Conservation (phyloP, 2,329 filamentous ascomycete species). For the Arthrinium phaeospermum region DNA sequence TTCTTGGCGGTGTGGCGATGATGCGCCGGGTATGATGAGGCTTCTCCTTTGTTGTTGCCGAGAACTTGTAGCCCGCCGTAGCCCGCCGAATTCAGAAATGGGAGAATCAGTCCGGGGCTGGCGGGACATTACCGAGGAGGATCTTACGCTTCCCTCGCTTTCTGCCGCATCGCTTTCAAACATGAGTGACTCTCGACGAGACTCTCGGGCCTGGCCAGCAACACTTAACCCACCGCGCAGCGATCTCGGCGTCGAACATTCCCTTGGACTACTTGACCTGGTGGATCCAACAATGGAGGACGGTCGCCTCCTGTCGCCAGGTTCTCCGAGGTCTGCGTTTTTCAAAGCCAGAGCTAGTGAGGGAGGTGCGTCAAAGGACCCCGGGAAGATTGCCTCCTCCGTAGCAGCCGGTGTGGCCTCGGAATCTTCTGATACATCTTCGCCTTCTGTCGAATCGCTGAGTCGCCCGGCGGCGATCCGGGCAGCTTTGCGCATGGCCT, state of each 20-base stretch:
- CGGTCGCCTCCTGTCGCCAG: constrained; percentile 45
- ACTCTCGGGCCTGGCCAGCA: constrained; percentile 64
- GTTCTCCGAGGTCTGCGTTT: constrained; percentile 48
- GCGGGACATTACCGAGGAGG: constrained; percentile 74
- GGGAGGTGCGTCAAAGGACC: constrained; percentile 64
- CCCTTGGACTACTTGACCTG: constrained; percentile 86
- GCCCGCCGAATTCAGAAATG: constrained; percentile 79
- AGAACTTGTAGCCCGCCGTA: constrained; percentile 78
- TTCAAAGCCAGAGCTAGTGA: constrained; percentile 61
- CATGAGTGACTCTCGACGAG: constrained; percentile 78
- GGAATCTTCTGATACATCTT: constrained; percentile 45
- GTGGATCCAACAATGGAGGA: constrained; percentile 77
- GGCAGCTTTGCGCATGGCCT: constrained; percentile 87
- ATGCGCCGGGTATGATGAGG: constrained; percentile 78
- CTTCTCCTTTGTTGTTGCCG: constrained; percentile 87
- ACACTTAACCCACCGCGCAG: constrained; percentile 67
- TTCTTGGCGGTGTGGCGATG: constrained; percentile 83
- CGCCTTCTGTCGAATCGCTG: constrained; percentile 74
- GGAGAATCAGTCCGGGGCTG: constrained; percentile 84
- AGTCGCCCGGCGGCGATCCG: constrained; percentile 85
- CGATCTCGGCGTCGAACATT: constrained; percentile 89
- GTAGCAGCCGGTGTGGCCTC: constrained; percentile 46
- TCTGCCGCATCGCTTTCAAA: constrained; percentile 84
- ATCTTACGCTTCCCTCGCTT: constrained; percentile 88
- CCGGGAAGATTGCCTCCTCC: constrained; percentile 62